Evolutionary conservation across 768 basidiomycete species (phyloP).

Genomic region (Trametes cingulata): DNA sequence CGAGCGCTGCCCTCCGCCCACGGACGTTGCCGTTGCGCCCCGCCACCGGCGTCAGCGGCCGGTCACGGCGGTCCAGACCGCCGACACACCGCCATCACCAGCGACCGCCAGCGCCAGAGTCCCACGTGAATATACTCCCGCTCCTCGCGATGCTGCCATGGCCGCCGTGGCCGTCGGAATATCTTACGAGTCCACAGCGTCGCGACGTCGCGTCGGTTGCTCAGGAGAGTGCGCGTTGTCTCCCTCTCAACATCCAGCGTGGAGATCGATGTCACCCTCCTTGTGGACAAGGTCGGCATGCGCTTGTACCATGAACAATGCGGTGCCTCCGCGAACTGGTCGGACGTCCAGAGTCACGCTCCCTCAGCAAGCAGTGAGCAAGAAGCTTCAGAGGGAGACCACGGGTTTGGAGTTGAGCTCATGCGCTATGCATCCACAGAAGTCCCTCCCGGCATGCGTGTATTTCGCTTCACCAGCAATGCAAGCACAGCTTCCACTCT

Average conservation of each 20-base stretch:
- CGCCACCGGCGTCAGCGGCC: constrained; percentile 6
- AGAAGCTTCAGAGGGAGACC: too few species aligned
- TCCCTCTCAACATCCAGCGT: not conserved
- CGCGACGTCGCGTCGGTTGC: not conserved
- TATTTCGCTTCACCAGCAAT: not conserved
- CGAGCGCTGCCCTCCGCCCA: not conserved
- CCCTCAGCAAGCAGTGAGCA: too few species aligned
- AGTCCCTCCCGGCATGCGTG: not conserved
- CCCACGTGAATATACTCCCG: not conserved
- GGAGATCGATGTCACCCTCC: not conserved
- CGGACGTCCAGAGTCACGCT: too few species aligned
- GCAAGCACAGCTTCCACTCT: not conserved
- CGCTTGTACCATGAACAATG: too few species aligned
- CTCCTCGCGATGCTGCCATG: not conserved
- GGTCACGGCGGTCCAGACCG: constrained; percentile 7
- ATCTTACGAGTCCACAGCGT: too few species aligned
- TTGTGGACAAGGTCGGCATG: too few species aligned
- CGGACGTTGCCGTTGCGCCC: constrained; percentile 4
- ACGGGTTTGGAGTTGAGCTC: not conserved
- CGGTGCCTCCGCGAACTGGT: too few species aligned
- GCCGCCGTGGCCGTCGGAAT: too few species aligned
- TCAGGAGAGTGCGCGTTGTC: not conserved
- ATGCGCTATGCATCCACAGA: too few species aligned
- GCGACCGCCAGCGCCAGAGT: not conserved
- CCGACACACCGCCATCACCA: constrained; percentile 10